Conservation (phyloP, 2,329 filamentous ascomycete genomes). For the Raffaelea albimanens region DNA sequence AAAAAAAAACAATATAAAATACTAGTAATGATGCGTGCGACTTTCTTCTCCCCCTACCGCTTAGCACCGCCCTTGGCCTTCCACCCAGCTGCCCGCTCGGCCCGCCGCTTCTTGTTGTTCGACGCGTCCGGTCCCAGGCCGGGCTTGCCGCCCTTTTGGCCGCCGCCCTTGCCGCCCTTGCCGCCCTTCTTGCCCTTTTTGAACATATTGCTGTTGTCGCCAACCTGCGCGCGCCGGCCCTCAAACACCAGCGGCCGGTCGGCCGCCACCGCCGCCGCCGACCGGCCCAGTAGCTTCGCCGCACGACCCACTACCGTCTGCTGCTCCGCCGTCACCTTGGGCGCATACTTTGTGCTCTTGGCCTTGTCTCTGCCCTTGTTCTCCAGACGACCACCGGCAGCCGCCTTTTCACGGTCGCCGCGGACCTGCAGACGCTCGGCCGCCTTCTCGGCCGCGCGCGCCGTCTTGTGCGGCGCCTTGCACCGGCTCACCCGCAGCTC, state of each 20-base stretch:
- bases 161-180: constrained; percentile 29
- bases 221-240: constrained; percentile 62
- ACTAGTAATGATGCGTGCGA: not conserved
- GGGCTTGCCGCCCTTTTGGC: not conserved
- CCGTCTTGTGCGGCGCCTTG: constrained; percentile 59
- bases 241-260: constrained; percentile 65
- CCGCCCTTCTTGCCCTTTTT: constrained; percentile 30
- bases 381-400: not conserved
- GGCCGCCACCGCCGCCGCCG: constrained; percentile 32
- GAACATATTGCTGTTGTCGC: constrained; percentile 46
- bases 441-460: constrained; percentile 39
- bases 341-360: constrained; percentile 45
- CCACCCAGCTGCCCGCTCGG: constrained; percentile 12
- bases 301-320: constrained; percentile 66
- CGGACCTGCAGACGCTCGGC: constrained; percentile 21
- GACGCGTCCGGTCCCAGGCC: constrained; percentile 26
- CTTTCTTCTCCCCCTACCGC: not conserved
- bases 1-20: not conserved
- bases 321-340: constrained; percentile 58
- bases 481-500: constrained; percentile 79
- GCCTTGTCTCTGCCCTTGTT: constrained; percentile 14
- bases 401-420: not conserved
- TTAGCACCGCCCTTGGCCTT: constrained; percentile 8
- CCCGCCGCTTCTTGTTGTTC: constrained; percentile 29
- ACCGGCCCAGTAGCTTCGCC: constrained; percentile 62